These are phyloP conservation scores for Apiospora aurea DNA, from an alignment of 2,329 filamentous ascomycete genomes.

Conservation along the genomic window DNA sequence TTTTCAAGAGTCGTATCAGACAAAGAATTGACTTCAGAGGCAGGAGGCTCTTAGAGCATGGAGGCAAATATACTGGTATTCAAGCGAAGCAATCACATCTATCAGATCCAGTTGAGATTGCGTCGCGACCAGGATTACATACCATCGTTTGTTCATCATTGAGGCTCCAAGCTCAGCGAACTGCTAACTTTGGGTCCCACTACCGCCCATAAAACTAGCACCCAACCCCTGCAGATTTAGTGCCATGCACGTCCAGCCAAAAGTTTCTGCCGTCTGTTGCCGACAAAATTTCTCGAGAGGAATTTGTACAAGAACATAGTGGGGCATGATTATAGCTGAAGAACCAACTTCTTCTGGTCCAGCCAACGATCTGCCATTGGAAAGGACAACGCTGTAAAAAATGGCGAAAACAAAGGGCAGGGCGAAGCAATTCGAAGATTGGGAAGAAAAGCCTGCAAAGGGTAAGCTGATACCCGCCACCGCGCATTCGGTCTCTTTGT, in stretches of 20 bases:
- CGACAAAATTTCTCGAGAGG: slow-evolving; percentile 57
- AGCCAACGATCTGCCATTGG: slow-evolving; percentile 19
- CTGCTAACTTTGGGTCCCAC: background rate
- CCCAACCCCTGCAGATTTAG: slow-evolving; percentile 10
- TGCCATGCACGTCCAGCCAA: background rate
- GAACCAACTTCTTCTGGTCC: slow-evolving; percentile 17
- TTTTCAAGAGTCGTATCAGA: background rate
- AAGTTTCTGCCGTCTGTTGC: slow-evolving; percentile 53
- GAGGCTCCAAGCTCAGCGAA: background rate
- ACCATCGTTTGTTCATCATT: background rate
- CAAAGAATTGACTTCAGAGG: background rate
- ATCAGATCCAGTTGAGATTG: background rate
- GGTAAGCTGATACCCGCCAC: slow-evolving; percentile 51
- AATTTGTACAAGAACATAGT: slow-evolving; percentile 20
- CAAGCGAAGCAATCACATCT: background rate
- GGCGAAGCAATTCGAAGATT: slow-evolving; percentile 67
- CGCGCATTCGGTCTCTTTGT: background rate
- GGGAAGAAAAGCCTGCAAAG: slow-evolving; percentile 66
- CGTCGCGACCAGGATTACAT: background rate
- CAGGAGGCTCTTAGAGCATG: background rate
- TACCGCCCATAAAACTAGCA: background rate
- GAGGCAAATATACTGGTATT: background rate
- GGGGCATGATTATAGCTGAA: background rate
- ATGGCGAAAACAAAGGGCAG: slow-evolving; percentile 62
- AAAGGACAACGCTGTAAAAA: slow-evolving; percentile 36